Conservation (phyloP, 2,329 filamentous ascomycete genomes). For the Whalleya microplaca region DNA sequence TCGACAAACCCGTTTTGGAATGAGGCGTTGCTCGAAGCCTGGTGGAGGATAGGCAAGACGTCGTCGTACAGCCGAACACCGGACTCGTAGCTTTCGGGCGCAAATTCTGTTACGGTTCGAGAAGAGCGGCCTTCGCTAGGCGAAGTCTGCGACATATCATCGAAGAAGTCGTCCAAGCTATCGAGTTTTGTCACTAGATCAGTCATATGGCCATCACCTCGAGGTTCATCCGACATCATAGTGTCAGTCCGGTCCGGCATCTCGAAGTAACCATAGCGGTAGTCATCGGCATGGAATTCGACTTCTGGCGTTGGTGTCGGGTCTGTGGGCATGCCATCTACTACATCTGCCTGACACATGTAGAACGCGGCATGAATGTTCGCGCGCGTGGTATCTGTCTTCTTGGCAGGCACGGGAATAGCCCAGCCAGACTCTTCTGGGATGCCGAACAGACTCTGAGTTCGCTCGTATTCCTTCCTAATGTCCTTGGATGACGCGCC, state of each 20-base stretch:
- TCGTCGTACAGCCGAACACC: conserved; percentile 89
- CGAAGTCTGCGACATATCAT: conserved; percentile 65
- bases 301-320: conserved; percentile 79
- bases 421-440: conserved; percentile 96
- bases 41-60: conserved; percentile 85
- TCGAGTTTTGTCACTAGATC: conserved; percentile 83
- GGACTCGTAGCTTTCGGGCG: conserved; percentile 69
- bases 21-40: conserved; percentile 77
- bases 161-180: conserved; percentile 81
- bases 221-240: conserved; percentile 86
- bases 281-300: conserved; percentile 91
- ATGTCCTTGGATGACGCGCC: conserved; percentile 82
- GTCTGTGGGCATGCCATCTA: conserved; percentile 59
- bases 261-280: conserved; percentile 78
- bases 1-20: conserved; percentile 92
- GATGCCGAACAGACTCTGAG: conserved; percentile 93
- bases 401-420: conserved; percentile 87
- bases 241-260: conserved; percentile 77
- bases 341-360: conserved; percentile 75
- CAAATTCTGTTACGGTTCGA: conserved; percentile 66
- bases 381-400: conserved; percentile 81
- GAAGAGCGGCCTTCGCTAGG: conserved; percentile 66
- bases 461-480: conserved; percentile 92
- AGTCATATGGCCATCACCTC: conserved; percentile 73
- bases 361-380: conserved; percentile 98